phyloP scores from a whole-genome alignment of 345 rosid genomes.

The Corchorus olitorius region DNA sequence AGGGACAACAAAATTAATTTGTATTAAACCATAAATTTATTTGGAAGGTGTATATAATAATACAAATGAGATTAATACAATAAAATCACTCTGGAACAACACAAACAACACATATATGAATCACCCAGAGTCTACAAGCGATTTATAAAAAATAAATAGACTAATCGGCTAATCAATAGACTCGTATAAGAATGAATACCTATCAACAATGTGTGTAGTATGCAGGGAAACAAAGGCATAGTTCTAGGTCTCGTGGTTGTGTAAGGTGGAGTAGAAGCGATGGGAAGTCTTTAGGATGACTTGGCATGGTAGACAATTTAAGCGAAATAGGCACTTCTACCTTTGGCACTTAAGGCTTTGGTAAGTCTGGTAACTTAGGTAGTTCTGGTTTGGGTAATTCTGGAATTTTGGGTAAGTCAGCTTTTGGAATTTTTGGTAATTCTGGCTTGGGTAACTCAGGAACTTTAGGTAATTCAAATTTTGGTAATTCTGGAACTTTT shows the following conservation, averaged over 20 bases:
- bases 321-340: background rate
- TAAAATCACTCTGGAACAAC: background rate
- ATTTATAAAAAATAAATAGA: background rate
- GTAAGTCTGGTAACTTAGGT: background rate
- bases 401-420: background rate
- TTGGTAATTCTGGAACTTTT: background rate
- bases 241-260: slow-evolving; percentile 4
- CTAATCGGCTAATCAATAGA: background rate
- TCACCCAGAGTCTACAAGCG: background rate
- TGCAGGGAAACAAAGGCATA: background rate
- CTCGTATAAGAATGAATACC: background rate
- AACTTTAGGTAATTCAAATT: background rate
- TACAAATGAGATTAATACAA: background rate
- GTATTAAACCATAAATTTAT: background rate
- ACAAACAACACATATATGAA: background rate
- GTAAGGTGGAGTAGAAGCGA: background rate
- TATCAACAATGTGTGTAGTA: background rate
- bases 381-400: background rate
- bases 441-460: slow-evolving; percentile 6
- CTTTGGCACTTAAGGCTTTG: background rate
- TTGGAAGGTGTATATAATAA: background rate
- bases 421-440: background rate
- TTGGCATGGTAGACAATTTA: background rate
- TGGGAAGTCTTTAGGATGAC: background rate
- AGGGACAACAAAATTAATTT: background rate